These are phyloP conservation scores for Suillus hirtellus DNA, from an alignment of 768 basidiomycete species.

Conservation along the genomic window DNA sequence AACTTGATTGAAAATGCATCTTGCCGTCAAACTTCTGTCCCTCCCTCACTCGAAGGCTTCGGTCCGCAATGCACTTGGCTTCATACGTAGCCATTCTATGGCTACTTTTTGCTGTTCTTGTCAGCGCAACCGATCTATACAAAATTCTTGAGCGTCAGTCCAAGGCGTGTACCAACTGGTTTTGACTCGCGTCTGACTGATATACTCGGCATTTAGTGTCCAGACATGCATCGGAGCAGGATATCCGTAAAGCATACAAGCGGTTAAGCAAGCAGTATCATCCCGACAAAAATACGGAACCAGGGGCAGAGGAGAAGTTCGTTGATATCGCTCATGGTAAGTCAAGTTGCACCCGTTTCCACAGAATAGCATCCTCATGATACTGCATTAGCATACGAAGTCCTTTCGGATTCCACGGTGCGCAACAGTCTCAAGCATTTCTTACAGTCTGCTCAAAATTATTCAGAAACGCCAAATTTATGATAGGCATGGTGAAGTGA, in stretches of 20 bases:
- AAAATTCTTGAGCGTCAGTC: conserved; percentile 78
- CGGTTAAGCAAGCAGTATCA: conserved; percentile 86
- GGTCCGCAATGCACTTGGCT: conserved; percentile 25
- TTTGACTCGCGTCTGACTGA: conserved; percentile 24
- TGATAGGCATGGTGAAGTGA: conserved; percentile 88
- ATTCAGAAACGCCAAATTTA: conserved; percentile 88
- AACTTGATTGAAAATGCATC: neutral
- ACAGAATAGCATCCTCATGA: conserved; percentile 5
- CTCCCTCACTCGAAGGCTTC: conserved; percentile 2
- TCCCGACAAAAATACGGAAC: conserved; percentile 93
- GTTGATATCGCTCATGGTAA: conserved; percentile 89
- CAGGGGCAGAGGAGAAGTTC: conserved; percentile 80
- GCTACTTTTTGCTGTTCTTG: conserved; percentile 30
- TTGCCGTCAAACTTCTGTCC: neutral
- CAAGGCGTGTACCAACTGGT: conserved; percentile 32
- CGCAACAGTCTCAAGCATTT: conserved; percentile 23
- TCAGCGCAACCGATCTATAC: conserved; percentile 72
- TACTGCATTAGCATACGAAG: conserved; percentile 73
- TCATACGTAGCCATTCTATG: conserved; percentile 33
- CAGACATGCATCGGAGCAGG: conserved; percentile 79
- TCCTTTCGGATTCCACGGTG: conserved; percentile 85
- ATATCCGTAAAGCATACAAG: conserved; percentile 92
- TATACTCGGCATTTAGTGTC: conserved; percentile 44
- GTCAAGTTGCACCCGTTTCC: conserved; percentile 20
- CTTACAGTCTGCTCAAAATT: conserved; percentile 9